These are phyloP conservation scores for Rhodotorula toruloides DNA, from an alignment of 768 basidiomycete genomes.

Conservation along the genomic window DNA sequence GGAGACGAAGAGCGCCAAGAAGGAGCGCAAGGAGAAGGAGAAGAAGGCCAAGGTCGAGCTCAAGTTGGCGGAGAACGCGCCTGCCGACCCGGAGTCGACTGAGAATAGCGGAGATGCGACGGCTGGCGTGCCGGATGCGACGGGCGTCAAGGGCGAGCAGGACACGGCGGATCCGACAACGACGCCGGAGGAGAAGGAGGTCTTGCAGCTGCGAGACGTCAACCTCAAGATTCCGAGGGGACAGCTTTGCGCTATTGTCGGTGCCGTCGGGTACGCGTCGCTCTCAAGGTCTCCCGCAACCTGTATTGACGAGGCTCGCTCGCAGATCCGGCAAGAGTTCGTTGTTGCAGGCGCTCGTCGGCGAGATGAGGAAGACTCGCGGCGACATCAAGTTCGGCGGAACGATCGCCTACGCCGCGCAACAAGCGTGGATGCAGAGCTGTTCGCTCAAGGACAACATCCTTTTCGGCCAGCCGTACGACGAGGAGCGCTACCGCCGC, in stretches of 20 bases:
- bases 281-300: not conserved
- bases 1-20: conserved; percentile 16
- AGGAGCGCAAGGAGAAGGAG: conserved; percentile 18
- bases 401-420: conserved; percentile 66
- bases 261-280: conserved; percentile 58
- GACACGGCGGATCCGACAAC: not conserved
- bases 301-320: not conserved
- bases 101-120: conserved; percentile 24
- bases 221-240: conserved; percentile 67
- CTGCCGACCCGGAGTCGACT: conserved; percentile 12
- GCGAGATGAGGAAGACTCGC: conserved; percentile 71
- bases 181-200: conserved; percentile 8
- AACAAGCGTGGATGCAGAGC: conserved; percentile 80
- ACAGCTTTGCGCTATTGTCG: conserved; percentile 76
- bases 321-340: conserved; percentile 58
- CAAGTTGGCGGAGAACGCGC: conserved; percentile 22
- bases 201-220: conserved; percentile 49
- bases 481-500: conserved; percentile 55
- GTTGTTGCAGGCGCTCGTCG: conserved; percentile 68
- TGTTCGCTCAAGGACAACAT: conserved; percentile 61
- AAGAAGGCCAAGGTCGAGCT: conserved; percentile 19
- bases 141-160: not conserved
- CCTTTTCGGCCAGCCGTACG: conserved; percentile 77
- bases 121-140: conserved; percentile 15
- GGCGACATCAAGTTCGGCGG: conserved; percentile 71